Percentiles rank a stretch among this genome's conserved stretches.
Evolutionary conservation across 345 rosid species (phyloP).

Genomic region (Mercurialis annua): DNA sequence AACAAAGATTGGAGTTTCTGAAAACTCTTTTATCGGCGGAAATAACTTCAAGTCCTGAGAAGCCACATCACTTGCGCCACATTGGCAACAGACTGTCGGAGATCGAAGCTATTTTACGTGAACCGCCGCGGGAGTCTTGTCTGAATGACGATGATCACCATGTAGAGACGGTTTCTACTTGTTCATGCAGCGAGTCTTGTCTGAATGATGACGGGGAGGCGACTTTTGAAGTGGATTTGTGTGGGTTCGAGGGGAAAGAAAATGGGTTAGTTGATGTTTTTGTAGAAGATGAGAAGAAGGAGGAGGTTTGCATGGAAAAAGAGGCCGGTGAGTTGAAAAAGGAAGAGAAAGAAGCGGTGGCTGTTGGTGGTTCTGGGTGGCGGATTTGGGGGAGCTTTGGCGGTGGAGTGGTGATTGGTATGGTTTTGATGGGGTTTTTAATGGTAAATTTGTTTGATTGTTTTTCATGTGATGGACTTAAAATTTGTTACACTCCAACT

Average conservation of each 20-base stretch:
- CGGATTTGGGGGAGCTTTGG: constrained; percentile 12
- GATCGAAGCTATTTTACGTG: constrained; percentile 24
- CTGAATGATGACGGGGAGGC: constrained; percentile 9
- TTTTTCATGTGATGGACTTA: neutral
- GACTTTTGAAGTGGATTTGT: constrained; percentile 3
- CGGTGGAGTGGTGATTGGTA: constrained; percentile 31
- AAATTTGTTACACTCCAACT: constrained; percentile 15
- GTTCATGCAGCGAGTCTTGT: constrained; percentile 20
- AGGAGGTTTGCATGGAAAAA: neutral
- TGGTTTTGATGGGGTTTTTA: constrained; percentile 23
- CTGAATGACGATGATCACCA: neutral
- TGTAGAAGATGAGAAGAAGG: neutral
- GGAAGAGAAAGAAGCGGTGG: neutral
- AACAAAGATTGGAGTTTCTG: constrained; percentile 37
- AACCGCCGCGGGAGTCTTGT: constrained; percentile 27
- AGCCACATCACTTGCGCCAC: constrained; percentile 29
- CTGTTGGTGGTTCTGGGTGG: constrained; percentile 3
- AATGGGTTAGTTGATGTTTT: neutral
- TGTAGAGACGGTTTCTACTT: constrained; percentile 1
- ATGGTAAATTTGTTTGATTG: constrained; percentile 16
- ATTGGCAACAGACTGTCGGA: constrained; percentile 23
- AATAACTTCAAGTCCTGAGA: constrained; percentile 30
- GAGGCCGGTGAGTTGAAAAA: too few species aligned
- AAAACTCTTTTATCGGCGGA: constrained; percentile 42
- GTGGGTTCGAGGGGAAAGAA: neutral